A percentile compares a stretch with the other conserved stretches of the same genome.
Evolutionary conservation across 1,284 basidiomycete species (phyloP).

Genomic region (Pisolithus thermaeus): DNA sequence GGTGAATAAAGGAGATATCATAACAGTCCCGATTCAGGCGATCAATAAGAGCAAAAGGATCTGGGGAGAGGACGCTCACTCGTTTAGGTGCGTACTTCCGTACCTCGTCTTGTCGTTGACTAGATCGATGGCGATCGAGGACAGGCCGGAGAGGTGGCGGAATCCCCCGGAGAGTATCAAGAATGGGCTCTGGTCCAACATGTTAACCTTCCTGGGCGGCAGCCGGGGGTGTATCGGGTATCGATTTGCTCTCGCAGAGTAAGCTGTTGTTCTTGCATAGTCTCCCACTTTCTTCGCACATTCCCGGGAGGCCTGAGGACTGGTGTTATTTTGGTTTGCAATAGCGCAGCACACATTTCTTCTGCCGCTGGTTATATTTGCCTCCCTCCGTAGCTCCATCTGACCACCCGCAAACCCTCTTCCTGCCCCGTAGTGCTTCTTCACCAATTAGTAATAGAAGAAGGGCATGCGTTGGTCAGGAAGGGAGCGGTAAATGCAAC

Average conservation of each 20-base stretch:
- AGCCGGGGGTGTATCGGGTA: conserved; percentile 69
- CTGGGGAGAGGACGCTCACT: conserved; percentile 66
- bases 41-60: conserved; percentile 55
- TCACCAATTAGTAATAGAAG: too few relatives aligned
- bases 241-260: conserved; percentile 67
- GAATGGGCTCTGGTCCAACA: conserved; percentile 55
- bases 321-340: too few relatives aligned
- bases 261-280: conserved; percentile 24
- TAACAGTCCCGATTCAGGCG: conserved; percentile 57
- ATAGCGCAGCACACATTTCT: too few relatives aligned
- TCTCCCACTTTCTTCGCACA: conserved; percentile 2
- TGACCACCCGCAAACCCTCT: too few relatives aligned
- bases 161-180: conserved; percentile 35
- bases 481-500: too few relatives aligned
- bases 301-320: too few relatives aligned
- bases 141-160: conserved; percentile 58
- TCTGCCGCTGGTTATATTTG: too few relatives aligned
- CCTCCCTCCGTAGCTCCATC: too few relatives aligned
- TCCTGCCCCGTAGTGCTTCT: too few relatives aligned
- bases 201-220: conserved; percentile 60
- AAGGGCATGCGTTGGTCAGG: too few relatives aligned
- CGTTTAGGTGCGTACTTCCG: conserved; percentile 45
- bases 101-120: conserved; percentile 14
- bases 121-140: conserved; percentile 17
- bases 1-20: conserved; percentile 51